A percentile compares a stretch with the other conserved stretches of the same genome.
Conservation (phyloP, 306 rosid species). For the Castanospermum australe region DNA sequence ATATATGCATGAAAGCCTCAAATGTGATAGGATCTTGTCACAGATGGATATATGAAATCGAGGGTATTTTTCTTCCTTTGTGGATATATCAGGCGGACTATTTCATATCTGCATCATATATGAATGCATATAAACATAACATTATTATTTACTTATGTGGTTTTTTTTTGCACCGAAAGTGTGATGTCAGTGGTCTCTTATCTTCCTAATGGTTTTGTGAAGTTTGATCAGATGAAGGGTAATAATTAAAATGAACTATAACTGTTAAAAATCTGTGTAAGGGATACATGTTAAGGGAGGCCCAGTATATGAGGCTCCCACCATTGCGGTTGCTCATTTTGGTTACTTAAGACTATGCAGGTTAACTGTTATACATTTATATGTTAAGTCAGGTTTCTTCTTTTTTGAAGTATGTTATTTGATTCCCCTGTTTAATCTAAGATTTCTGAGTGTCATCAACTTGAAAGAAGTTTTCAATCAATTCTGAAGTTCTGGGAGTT, state of each 20-base stretch:
- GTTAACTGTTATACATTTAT: not conserved
- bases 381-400: not conserved
- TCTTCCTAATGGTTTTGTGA: not conserved
- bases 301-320: too few species aligned
- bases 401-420: not conserved
- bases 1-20: not conserved
- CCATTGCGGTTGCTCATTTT: not conserved
- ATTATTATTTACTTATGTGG: not conserved
- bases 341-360: not conserved
- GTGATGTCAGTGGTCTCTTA: not conserved
- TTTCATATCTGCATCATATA: not conserved
- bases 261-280: not conserved
- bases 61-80: not conserved
- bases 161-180: not conserved
- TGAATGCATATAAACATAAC: not conserved
- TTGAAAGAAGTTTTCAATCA: constrained; percentile 1
- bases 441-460: constrained; percentile 3
- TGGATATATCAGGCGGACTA: not conserved
- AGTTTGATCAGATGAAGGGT: not conserved
- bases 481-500: constrained; percentile 1
- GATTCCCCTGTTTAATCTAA: not conserved
- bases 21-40: not conserved
- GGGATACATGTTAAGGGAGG: not conserved
- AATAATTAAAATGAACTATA: not conserved
- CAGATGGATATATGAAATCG: not conserved